Evolutionary conservation across 2,329 filamentous ascomycete genomes (phyloP), one percentile per base, ranked within the genome.

Genomic region (Aureobasidium sp.): DNA sequence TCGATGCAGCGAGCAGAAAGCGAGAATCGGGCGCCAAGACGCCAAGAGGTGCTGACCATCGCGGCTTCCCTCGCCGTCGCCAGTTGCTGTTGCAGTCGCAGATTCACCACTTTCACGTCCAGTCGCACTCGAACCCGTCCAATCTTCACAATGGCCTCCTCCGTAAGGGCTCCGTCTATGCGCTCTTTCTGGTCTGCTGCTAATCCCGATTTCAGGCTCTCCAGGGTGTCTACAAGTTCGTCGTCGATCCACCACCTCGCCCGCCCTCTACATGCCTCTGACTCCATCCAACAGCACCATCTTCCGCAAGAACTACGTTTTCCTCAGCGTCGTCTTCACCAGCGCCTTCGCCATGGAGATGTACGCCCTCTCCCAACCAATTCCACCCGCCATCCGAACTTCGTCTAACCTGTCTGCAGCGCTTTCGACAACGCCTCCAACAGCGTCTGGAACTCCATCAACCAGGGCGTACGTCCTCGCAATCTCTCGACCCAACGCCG

Each of bases 261-360:
- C 37, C 31, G 11, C 21, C 27, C 31, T 38, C 46, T 23, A 51
- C 37, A 19, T 46, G 27, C 27, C 45, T 65, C 64, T 71, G 64
- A 71, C 70, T 64, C 55, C 38, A 43, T 33, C 27, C 54, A 67
- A 67, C 77, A 97, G 94, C 81, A 77, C 84, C 72, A 71, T 97
- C 68, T 87, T 97, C 81, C 86, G 88, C 76, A 86, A 83, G 74
- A 99, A 99, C 82, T 87, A 83, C 70, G 81, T 88, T 74, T 96
- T 96, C 84, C 81, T 99, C 70, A 87, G 84, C 67, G 82, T 85
- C 66, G 89, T 99, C 73, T 99, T 99, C 75, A 83, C 80, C 68
- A 82, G 85, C 67, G 93, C 92, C 67, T 99, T 99, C 73, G 89
- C 82, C 65, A 91, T 95, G 74, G 90, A 97, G 81, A 83, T 99